phyloP scores from a whole-genome alignment of 805 yeast species.

The Nakazawaea ernobii region DNA sequence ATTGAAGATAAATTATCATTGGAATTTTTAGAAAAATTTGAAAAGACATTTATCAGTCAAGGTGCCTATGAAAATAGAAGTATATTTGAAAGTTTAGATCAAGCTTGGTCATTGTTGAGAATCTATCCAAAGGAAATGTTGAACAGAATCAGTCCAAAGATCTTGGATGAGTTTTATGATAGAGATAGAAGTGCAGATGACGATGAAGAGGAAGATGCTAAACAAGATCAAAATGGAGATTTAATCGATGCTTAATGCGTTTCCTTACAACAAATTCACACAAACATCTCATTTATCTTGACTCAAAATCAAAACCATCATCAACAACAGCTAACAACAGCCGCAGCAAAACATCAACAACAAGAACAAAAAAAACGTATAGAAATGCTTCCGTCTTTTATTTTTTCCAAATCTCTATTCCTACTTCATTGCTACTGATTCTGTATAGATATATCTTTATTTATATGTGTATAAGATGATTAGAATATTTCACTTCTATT shows the following conservation, averaged over 20 bases:
- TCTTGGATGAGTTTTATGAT: constrained; percentile 91
- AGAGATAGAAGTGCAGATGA: constrained; percentile 69
- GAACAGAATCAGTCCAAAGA: constrained; percentile 97
- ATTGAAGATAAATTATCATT: constrained; percentile 95
- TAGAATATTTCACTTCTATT: too few species aligned
- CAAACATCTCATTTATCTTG: too few species aligned
- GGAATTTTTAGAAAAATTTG: constrained; percentile 97
- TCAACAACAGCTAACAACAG: too few species aligned
- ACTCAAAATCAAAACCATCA: too few species aligned
- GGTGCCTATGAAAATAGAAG: constrained; percentile 97
- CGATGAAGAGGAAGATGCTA: constrained; percentile 40
- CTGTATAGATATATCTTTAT: too few species aligned
- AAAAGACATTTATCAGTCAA: constrained; percentile 90
- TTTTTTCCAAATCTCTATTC: too few species aligned
- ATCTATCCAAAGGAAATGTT: constrained; percentile 98
- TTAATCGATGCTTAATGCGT: constrained; percentile 2
- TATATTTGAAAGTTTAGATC: constrained; percentile 91
- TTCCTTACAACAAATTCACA: not conserved
- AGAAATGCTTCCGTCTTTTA: too few species aligned
- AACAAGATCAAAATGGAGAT: constrained; percentile 9
- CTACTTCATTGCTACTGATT: too few species aligned
- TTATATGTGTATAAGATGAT: too few species aligned
- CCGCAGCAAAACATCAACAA: too few species aligned
- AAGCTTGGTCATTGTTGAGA: constrained; percentile 97
- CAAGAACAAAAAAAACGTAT: too few species aligned